These are phyloP conservation scores for Coccomyxa sp. DNA, from an alignment of 139 green algal genomes.

Conservation along the genomic window DNA sequence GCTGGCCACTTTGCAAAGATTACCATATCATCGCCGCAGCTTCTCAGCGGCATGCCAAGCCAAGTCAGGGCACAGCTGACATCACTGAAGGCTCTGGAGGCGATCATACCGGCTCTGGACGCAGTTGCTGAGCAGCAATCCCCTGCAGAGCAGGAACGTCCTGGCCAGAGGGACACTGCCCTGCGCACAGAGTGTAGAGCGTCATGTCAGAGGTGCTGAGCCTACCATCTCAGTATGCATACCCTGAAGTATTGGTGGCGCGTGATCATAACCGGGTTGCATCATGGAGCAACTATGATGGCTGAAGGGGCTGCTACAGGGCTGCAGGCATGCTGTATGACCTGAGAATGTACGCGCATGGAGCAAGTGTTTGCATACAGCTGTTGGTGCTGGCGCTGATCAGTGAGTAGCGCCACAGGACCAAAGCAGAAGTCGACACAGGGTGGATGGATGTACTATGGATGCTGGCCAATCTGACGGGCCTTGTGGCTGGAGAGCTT, in stretches of 20 bases:
- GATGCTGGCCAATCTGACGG: slow-evolving; percentile 8
- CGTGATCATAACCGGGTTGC: no score
- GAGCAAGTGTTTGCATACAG: background rate
- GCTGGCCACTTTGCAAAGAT: slow-evolving; percentile 15
- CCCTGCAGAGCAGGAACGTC: background rate
- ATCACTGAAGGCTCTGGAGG: background rate
- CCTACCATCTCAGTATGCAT: no score
- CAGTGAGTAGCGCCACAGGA: background rate
- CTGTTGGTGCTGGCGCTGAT: background rate
- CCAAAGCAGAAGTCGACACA: background rate
- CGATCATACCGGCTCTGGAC: slow-evolving; percentile 15
- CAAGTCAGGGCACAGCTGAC: slow-evolving; percentile 24
- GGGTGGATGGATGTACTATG: background rate
- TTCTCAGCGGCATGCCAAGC: slow-evolving; percentile 12
- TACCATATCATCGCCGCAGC: slow-evolving; percentile 24
- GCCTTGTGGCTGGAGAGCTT: slow-evolving; percentile 6
- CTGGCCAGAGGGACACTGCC: background rate
- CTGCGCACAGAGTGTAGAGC: background rate
- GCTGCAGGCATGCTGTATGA: background rate
- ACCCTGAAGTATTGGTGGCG: no score
- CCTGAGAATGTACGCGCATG: background rate
- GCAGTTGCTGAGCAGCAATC: background rate
- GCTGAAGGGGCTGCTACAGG: background rate
- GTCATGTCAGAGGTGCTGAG: background rate
- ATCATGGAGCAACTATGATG: background rate